phyloP scores from a whole-genome alignment of 116 monocot genomes.

The Dioscorea cayenensis region DNA sequence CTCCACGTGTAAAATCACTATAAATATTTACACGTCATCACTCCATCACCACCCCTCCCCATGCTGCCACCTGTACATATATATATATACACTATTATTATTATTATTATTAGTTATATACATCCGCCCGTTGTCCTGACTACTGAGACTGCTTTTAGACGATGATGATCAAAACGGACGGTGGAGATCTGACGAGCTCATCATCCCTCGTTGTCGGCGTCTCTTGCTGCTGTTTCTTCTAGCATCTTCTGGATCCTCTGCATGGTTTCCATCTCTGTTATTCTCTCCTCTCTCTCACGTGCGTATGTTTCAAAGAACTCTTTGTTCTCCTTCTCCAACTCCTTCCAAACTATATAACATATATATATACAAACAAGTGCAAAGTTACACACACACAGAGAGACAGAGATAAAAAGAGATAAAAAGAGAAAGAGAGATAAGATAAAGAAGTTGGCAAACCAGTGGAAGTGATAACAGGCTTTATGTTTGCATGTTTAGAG shows the following conservation, averaged over 20 bases:
- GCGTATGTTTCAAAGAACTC: constrained; percentile 67
- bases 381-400: neutral
- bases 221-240: constrained; percentile 20
- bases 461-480: constrained; percentile 81
- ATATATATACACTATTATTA: neutral
- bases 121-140: neutral
- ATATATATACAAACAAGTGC: neutral
- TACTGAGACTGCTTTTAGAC: no score
- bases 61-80: neutral
- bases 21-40: neutral
- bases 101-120: neutral
- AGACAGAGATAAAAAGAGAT: neutral
- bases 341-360: constrained; percentile 59
- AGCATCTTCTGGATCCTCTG: constrained; percentile 45
- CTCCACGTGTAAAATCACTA: no score
- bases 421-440: neutral
- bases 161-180: neutral
- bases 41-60: neutral
- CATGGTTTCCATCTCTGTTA: constrained; percentile 35
- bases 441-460: constrained; percentile 21
- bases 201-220: constrained; percentile 11
- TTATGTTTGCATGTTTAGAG: constrained; percentile 72
- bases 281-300: constrained; percentile 31
- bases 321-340: constrained; percentile 89
- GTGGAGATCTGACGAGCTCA: neutral